Evolutionary conservation across 2,329 filamentous ascomycete species (phyloP).

Genomic region (Xylaria sp.): DNA sequence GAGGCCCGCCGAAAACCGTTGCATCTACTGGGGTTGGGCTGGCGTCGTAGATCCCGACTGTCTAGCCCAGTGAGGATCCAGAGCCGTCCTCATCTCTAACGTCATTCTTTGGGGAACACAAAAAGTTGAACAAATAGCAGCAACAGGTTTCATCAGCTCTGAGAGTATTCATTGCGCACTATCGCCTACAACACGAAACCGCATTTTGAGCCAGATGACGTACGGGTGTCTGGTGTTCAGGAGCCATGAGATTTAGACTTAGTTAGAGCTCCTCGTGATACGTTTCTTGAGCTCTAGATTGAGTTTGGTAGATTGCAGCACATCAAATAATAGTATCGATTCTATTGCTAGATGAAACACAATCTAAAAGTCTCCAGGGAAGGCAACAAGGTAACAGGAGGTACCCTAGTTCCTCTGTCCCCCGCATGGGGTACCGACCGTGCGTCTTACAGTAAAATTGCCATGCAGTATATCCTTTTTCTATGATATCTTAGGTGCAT

Average conservation of each 20-base stretch:
- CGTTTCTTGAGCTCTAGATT: background rate
- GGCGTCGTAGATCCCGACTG: constrained; percentile 4
- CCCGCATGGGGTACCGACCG: too few species aligned
- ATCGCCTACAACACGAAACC: background rate
- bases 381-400: too few species aligned
- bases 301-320: background rate
- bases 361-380: background rate
- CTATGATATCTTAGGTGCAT: too few species aligned
- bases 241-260: background rate
- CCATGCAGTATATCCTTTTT: too few species aligned
- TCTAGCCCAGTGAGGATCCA: background rate
- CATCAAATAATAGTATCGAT: too few species aligned
- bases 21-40: constrained; percentile 5
- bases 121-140: background rate
- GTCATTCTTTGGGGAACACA: constrained; percentile 20
- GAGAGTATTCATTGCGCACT: background rate
- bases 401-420: too few species aligned
- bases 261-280: background rate
- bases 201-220: background rate
- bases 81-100: constrained; percentile 14
- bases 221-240: background rate
- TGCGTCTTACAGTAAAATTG: too few species aligned
- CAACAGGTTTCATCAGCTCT: background rate
- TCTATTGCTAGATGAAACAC: background rate
- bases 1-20: constrained; percentile 14